Evolutionary conservation across 2,329 filamentous ascomycete genomes (phyloP), one percentile per base, ranked within the genome.

Genomic region (Endoconidiophora polonica): DNA sequence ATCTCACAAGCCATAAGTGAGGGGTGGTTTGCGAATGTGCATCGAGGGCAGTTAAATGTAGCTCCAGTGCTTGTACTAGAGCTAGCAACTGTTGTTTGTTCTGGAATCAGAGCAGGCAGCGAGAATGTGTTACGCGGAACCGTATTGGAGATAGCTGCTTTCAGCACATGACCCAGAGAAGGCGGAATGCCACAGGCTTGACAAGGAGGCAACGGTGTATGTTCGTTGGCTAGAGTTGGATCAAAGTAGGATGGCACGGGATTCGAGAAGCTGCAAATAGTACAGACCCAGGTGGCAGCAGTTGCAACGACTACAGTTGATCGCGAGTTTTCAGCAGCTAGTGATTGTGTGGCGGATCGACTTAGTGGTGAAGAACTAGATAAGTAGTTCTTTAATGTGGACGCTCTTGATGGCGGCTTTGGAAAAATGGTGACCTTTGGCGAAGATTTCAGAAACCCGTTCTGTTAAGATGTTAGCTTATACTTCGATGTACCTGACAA

Each of bases 211-310:
- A 94, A 67, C 6, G 81, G 81, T 4, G 84, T 94, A 55, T 86
- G 78, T 18, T 80, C 76, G 54, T 77, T 91, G 6, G 86, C 86
- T 2, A 82, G 80, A 1, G 80, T 73, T 0, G 87, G 84, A 59
- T 96, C 90, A 62, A 96, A 96, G 62, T 94, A 95, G 37, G 85
- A 84, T 0, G 91, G 88, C 1, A 95, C 79, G 0, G 86, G 82
- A 59, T 96, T 96, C 7, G 88, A 90, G 61, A 94, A 93, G 57
- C 84, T 90, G 70, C 90, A 96, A 59, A 96, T 96, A 1, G 85
- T 83, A 66, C 90, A 96, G 18, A 96, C 81, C 90, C 90, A 96
- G 3, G 87, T 95, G 4, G 85, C 86, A 53, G 71, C 75, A 56
- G 71, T 73, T 12, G 20, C 12, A 37, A 6, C 12, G 41, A 38